Conservation (phyloP, 495 filamentous ascomycete species). For the Staphylotrichum tortipilum region DNA sequence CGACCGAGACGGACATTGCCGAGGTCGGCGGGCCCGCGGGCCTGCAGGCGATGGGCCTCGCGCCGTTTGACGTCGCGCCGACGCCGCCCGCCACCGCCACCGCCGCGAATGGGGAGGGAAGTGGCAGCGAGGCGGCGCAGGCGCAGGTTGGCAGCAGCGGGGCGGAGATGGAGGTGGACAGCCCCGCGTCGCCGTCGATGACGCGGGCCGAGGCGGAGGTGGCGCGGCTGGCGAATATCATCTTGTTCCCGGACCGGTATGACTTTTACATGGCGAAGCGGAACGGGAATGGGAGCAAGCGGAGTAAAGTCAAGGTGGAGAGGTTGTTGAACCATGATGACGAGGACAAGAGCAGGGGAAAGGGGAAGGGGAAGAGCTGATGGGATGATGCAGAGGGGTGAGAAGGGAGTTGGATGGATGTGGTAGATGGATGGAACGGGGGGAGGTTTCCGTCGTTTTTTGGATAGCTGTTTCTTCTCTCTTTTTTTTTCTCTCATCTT, state of each 20-base stretch:
- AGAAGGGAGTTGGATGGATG: background rate
- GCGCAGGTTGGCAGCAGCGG: slow-evolving; percentile 15
- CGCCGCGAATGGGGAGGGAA: background rate
- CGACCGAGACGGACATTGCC: slow-evolving; percentile 38
- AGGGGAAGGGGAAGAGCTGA: background rate
- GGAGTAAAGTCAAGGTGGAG: slow-evolving; percentile 4
- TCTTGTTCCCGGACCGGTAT: slow-evolving; percentile 42
- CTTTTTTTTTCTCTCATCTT: no score
- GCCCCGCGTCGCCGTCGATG: slow-evolving; percentile 10
- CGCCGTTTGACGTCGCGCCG: slow-evolving; percentile 35
- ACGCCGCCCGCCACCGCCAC: slow-evolving; percentile 14
- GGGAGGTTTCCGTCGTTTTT: background rate
- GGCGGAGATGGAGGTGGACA: slow-evolving; percentile 14
- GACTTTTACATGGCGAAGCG: slow-evolving; percentile 38
- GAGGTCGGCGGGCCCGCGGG: slow-evolving; percentile 39
- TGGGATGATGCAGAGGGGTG: no score
- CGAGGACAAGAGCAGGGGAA: background rate
- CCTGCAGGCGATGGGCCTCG: slow-evolving; percentile 40
- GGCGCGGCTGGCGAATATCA: slow-evolving; percentile 41
- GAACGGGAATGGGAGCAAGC: slow-evolving; percentile 2
- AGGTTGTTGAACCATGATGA: background rate
- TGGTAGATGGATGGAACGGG: background rate
- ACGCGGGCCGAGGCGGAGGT: slow-evolving; percentile 39
- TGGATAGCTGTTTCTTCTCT: no score
- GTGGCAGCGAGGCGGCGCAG: slow-evolving; percentile 12